Evolutionary conservation across 1,284 basidiomycete species (phyloP).

Genomic region (Thelephora terrestris): DNA sequence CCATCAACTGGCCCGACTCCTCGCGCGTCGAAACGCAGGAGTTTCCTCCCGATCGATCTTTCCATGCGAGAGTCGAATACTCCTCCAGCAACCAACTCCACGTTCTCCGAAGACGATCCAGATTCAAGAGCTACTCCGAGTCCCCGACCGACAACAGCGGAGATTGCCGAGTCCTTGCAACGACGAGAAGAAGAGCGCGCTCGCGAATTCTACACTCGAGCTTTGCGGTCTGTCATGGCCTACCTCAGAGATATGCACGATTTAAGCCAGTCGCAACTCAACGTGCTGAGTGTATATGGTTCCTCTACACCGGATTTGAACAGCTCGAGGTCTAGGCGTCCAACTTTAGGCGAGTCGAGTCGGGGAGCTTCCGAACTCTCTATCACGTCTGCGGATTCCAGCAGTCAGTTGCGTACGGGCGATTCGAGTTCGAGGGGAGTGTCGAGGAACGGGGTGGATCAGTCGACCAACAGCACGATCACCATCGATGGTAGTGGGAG

Average conservation of each 20-base stretch:
- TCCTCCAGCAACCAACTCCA: constrained; percentile 36
- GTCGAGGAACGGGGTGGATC: constrained; percentile 45
- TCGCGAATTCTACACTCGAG: constrained; percentile 61
- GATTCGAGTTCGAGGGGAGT: constrained; percentile 47
- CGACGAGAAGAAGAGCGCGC: constrained; percentile 61
- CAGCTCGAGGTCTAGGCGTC: constrained; percentile 44
- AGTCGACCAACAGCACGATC: constrained; percentile 60
- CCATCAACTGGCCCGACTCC: constrained; percentile 25
- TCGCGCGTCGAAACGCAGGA: constrained; percentile 61
- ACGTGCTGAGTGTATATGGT: constrained; percentile 45
- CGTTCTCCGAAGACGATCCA: constrained; percentile 31
- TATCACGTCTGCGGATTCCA: constrained; percentile 20
- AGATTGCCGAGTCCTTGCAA: constrained; percentile 34
- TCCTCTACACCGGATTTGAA: constrained; percentile 31
- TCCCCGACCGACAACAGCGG: constrained; percentile 28
- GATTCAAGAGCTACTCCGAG: constrained; percentile 27
- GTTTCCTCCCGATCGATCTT: constrained; percentile 75
- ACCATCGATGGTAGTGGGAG: constrained; percentile 61
- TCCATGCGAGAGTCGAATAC: constrained; percentile 37
- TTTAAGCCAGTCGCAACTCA: constrained; percentile 51
- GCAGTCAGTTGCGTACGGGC: constrained; percentile 48
- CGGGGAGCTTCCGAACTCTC: constrained; percentile 40
- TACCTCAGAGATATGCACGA: constrained; percentile 95
- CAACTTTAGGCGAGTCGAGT: constrained; percentile 47
- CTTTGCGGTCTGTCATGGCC: constrained; percentile 84